phyloP scores from a whole-genome alignment of 768 basidiomycete species.

The Termitomyces bulborhizus region DNA sequence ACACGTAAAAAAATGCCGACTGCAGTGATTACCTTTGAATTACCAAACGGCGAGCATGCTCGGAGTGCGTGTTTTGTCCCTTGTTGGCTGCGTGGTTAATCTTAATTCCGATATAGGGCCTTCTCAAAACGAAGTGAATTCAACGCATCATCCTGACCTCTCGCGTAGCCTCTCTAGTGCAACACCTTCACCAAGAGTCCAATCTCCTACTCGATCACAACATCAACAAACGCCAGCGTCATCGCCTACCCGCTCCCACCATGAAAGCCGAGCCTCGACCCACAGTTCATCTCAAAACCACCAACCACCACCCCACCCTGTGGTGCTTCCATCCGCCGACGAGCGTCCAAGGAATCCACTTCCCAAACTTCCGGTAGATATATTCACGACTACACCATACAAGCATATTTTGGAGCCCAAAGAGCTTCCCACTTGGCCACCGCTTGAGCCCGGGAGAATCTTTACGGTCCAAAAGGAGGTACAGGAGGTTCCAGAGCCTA shows the following conservation, averaged over 20 bases:
- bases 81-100: not conserved
- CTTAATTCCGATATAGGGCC: not conserved
- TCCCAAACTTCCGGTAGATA: conserved; percentile 53
- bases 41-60: not conserved
- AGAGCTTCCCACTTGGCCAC: conserved; percentile 33
- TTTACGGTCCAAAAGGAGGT: conserved; percentile 21
- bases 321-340: not conserved
- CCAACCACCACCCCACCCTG: not conserved
- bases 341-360: conserved; percentile 43
- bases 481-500: not conserved
- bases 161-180: not conserved
- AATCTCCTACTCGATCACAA: not conserved
- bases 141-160: not conserved
- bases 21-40: conserved; percentile 1
- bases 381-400: conserved; percentile 56
- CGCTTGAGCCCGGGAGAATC: conserved; percentile 20
- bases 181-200: not conserved
- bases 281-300: not conserved
- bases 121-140: not conserved
- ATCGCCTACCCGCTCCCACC: not conserved
- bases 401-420: conserved; percentile 48
- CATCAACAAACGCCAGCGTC: not conserved
- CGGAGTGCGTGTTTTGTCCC: not conserved
- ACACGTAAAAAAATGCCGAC: not conserved
- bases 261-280: not conserved